Evolutionary conservation across 352 stramenopile genomes (phyloP).

Genomic region (Phytopythium aichiense): DNA sequence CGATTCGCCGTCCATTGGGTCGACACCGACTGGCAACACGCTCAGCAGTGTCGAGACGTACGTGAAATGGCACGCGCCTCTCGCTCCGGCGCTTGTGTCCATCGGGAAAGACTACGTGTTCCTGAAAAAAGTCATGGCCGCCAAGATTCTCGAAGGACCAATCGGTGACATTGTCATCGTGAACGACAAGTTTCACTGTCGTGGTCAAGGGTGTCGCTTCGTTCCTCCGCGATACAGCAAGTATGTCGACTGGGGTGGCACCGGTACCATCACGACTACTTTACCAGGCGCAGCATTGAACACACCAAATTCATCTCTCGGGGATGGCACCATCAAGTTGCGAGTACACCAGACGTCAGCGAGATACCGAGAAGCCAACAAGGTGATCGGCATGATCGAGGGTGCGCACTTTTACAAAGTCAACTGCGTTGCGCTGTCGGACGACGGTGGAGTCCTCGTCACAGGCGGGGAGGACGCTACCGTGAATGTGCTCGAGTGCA

Average conservation of each 20-base stretch:
- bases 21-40: conserved; percentile 28
- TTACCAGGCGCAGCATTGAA: background rate
- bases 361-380: conserved; percentile 54
- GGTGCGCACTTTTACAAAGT: conserved; percentile 49
- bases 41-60: conserved; percentile 62
- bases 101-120: conserved; percentile 81
- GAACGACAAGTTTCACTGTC: conserved; percentile 63
- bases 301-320: background rate
- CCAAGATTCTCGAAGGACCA: conserved; percentile 31
- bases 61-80: conserved; percentile 70
- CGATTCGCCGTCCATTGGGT: background rate
- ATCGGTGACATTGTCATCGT: conserved; percentile 55
- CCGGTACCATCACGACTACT: background rate
- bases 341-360: conserved; percentile 38
- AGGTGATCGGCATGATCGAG: conserved; percentile 63
- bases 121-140: conserved; percentile 40
- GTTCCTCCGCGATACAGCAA: conserved; percentile 70
- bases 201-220: conserved; percentile 39
- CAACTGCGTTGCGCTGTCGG: conserved; percentile 56
- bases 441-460: conserved; percentile 53
- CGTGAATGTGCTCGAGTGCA: conserved; percentile 70
- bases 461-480: conserved; percentile 64
- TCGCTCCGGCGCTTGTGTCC: conserved; percentile 59
- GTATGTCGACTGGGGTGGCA: conserved; percentile 59
- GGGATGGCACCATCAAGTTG: conserved; percentile 57